A percentile compares a stretch with the other conserved stretches of the same genome.
phyloP scores from a whole-genome alignment of 2,329 filamentous ascomycete species.

The Curvularia hawaiiensis region DNA sequence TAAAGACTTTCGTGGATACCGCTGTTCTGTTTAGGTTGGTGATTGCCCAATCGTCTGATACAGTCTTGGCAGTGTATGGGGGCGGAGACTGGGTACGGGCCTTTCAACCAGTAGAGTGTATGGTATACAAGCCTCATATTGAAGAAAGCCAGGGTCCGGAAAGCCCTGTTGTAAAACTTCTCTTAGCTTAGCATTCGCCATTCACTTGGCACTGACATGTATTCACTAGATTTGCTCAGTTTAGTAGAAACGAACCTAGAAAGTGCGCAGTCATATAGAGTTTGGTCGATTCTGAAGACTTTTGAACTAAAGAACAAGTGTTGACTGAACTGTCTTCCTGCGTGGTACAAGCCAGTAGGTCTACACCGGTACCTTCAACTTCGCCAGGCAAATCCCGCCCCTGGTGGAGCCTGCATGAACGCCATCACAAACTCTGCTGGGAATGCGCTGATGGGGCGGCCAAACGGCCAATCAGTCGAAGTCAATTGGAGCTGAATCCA shows the following conservation, averaged over 20 bases:
- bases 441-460: neutral
- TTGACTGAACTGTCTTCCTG: neutral
- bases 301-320: neutral
- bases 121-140: neutral
- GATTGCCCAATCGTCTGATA: neutral
- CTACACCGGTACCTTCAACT: neutral
- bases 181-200: neutral
- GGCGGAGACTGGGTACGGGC: neutral
- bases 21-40: neutral
- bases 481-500: neutral
- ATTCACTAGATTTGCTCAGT: neutral
- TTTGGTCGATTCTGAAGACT: neutral
- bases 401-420: neutral
- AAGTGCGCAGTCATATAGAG: neutral
- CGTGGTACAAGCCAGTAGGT: neutral
- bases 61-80: neutral
- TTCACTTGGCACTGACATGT: neutral
- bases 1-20: neutral
- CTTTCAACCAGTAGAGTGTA: neutral
- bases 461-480: conserved; percentile 1
- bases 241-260: neutral
- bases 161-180: neutral
- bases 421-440: neutral
- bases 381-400: neutral
- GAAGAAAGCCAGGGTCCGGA: neutral